phyloP scores from a whole-genome alignment of 2,329 filamentous ascomycete genomes.

The Fusarium caatingaense region DNA sequence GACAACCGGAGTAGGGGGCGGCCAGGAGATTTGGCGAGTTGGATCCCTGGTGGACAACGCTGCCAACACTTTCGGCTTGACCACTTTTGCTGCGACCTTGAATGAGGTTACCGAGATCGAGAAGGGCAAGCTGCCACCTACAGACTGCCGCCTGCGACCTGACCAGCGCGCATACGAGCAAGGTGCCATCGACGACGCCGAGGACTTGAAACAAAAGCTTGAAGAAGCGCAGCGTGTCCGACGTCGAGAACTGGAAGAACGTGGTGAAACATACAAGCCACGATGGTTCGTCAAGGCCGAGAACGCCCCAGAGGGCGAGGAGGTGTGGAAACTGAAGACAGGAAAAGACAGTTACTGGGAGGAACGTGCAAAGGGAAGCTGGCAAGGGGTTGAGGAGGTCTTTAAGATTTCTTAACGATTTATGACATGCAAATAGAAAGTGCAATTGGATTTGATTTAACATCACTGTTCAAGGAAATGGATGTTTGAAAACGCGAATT shows the following conservation, averaged over 20 bases:
- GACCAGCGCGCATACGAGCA: slow-evolving; percentile 89
- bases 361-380: slow-evolving; percentile 75
- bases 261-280: slow-evolving; percentile 77
- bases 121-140: slow-evolving; percentile 77
- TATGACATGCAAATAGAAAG: slow-evolving; percentile 28
- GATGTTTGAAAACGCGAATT: not conserved
- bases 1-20: slow-evolving; percentile 69
- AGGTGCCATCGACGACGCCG: slow-evolving; percentile 84
- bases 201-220: slow-evolving; percentile 82
- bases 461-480: slow-evolving; percentile 16
- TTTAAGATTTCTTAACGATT: slow-evolving; percentile 51
- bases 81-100: slow-evolving; percentile 83
- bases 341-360: slow-evolving; percentile 97
- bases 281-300: slow-evolving; percentile 85
- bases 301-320: slow-evolving; percentile 69
- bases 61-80: slow-evolving; percentile 85
- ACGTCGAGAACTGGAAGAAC: slow-evolving; percentile 79
- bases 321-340: slow-evolving; percentile 79
- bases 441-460: slow-evolving; percentile 25
- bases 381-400: slow-evolving; percentile 68
- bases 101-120: slow-evolving; percentile 91
- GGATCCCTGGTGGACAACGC: slow-evolving; percentile 84
- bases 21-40: slow-evolving; percentile 80
- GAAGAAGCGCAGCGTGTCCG: slow-evolving; percentile 87
- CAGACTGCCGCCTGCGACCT: slow-evolving; percentile 84